Evolutionary conservation across 208 protist genomes (phyloP).

Genomic region (Acanthamoeba culbertsoni): DNA sequence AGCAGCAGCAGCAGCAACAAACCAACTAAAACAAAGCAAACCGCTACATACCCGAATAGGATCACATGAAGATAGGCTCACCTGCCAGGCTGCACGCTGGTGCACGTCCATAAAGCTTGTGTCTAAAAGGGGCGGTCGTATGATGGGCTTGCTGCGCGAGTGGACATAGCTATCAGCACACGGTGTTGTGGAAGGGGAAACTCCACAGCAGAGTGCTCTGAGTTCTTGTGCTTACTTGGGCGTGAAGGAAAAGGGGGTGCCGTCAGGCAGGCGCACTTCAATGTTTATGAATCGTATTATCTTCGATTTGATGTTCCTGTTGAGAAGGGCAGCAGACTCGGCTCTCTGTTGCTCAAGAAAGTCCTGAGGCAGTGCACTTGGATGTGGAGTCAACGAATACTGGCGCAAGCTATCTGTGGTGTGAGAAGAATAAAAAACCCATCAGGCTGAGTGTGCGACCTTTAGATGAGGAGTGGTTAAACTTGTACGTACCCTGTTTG

Average conservation of each 20-base stretch:
- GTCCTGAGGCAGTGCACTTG: not conserved
- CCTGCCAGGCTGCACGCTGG: not conserved
- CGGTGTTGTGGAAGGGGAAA: not conserved
- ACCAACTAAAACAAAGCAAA: not conserved
- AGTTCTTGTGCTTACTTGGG: not conserved
- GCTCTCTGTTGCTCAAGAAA: conserved; percentile 23
- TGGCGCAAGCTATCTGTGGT: not conserved
- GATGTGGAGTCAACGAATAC: not conserved
- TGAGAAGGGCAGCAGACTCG: not conserved
- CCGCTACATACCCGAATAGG: not conserved
- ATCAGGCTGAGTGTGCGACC: not conserved
- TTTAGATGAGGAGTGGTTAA: not conserved
- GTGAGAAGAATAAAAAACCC: not conserved
- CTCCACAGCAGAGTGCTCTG: not conserved
- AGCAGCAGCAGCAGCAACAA: too few relatives aligned
- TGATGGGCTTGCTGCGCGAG: not conserved
- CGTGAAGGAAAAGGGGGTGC: not conserved
- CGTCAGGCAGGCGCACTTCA: not conserved
- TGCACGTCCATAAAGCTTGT: not conserved
- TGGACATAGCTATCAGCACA: not conserved
- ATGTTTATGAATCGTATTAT: not conserved
- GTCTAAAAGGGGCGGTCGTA: not conserved
- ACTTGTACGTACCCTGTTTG: not conserved
- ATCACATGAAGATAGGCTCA: not conserved
- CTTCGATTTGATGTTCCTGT: not conserved